Evolutionary conservation across 768 basidiomycete species (phyloP).

Genomic region (Tulasnella sp.): DNA sequence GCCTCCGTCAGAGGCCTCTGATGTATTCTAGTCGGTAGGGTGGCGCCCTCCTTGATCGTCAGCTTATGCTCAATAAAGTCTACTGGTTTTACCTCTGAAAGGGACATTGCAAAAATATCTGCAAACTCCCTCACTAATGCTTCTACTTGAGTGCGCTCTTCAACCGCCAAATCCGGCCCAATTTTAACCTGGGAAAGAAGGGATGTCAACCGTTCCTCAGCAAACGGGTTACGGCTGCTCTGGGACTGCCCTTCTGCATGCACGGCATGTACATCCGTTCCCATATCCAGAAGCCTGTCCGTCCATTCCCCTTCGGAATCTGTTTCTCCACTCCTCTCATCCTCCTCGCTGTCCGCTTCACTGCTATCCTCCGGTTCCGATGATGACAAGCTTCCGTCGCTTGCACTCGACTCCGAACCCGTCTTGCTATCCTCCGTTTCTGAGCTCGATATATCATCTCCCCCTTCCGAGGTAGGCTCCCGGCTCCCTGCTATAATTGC

Average conservation of each 20-base stretch:
- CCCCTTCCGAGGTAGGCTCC: too few species aligned
- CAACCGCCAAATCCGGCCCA: conserved; percentile 38
- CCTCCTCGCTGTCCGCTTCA: background rate
- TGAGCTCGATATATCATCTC: background rate
- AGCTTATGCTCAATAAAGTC: conserved; percentile 39
- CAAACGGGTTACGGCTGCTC: background rate
- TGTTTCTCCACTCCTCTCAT: background rate
- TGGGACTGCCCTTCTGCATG: too few species aligned
- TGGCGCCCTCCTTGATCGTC: conserved; percentile 37
- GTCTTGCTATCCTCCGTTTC: background rate
- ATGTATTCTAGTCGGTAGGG: conserved; percentile 38
- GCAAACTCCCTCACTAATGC: conserved; percentile 38
- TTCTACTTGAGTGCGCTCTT: conserved; percentile 34
- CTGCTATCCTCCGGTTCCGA: too few species aligned
- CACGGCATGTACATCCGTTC: too few species aligned
- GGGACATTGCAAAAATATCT: conserved; percentile 43
- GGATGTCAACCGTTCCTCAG: conserved; percentile 29
- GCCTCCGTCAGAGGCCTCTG: conserved; percentile 39
- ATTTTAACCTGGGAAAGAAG: conserved; percentile 34
- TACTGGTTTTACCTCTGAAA: conserved; percentile 42
- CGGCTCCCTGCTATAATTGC: background rate
- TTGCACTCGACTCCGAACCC: too few species aligned
- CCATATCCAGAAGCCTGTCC: too few species aligned
- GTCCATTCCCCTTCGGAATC: too few species aligned
- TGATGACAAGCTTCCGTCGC: too few species aligned